Evolutionary conservation across 768 basidiomycete genomes (phyloP).

Genomic region (Pleurotus eryngii): DNA sequence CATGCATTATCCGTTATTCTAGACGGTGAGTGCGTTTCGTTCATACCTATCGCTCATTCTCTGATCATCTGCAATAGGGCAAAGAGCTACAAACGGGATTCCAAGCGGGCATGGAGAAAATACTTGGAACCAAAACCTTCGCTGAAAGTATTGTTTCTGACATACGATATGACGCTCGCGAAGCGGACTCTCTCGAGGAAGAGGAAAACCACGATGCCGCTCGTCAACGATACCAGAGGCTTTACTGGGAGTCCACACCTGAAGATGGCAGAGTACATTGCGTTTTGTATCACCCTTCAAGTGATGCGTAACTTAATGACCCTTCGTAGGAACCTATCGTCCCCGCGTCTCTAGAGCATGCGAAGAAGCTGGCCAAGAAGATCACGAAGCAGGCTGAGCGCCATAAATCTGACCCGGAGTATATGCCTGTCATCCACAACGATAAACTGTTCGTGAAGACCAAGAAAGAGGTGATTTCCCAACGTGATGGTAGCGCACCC

Average conservation of each 20-base stretch:
- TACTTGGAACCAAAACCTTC: conserved; percentile 54
- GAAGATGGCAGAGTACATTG: conserved; percentile 60
- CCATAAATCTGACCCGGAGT: conserved; percentile 34
- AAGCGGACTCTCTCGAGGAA: conserved; percentile 63
- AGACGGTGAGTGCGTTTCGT: conserved; percentile 36
- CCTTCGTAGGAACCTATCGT: conserved; percentile 57
- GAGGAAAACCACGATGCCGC: conserved; percentile 51
- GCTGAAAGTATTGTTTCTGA: conserved; percentile 1
- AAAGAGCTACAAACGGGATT: conserved; percentile 78
- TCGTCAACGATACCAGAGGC: conserved; percentile 62
- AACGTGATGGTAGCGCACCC: conserved; percentile 45
- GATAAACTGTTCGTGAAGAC: conserved; percentile 33
- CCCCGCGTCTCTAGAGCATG: conserved; percentile 50
- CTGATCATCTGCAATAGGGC: conserved; percentile 33
- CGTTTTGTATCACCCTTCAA: conserved; percentile 4
- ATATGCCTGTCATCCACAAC: conserved; percentile 36
- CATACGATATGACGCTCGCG: conserved; percentile 37
- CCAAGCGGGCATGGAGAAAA: conserved; percentile 72
- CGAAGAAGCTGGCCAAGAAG: conserved; percentile 35
- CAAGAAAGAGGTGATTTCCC: conserved; percentile 32
- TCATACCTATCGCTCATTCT: no score
- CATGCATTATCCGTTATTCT: background rate
- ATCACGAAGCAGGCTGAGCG: conserved; percentile 28
- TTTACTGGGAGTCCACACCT: conserved; percentile 77
- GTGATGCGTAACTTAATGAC: background rate